Conservation (phyloP, 352 stramenopile species). For the Globisporangium nunn region DNA sequence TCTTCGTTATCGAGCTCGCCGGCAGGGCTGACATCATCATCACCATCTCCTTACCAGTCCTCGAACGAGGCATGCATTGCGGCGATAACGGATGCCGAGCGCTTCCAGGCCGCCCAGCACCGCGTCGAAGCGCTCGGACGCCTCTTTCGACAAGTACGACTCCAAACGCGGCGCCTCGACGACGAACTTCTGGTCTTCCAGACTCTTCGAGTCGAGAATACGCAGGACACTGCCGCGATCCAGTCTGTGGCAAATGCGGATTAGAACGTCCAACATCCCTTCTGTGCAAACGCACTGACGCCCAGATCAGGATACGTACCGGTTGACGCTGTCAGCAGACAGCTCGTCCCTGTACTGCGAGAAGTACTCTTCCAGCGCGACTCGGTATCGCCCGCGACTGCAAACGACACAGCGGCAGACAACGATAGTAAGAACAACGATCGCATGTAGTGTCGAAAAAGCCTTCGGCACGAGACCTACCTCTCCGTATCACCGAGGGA, state of each 20-base stretch:
- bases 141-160: conserved; percentile 56
- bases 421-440: background rate
- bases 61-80: conserved; percentile 72
- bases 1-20: background rate
- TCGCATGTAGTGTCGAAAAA: too few relatives aligned
- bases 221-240: conserved; percentile 79
- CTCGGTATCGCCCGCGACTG: conserved; percentile 63
- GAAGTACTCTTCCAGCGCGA: conserved; percentile 61
- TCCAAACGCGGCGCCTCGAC: conserved; percentile 54
- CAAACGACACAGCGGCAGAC: background rate
- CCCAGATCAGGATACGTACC: conserved; percentile 19
- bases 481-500: conserved; percentile 78
- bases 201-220: conserved; percentile 83
- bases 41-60: conserved; percentile 43
- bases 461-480: conserved; percentile 13
- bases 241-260: conserved; percentile 25
- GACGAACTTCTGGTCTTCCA: conserved; percentile 59
- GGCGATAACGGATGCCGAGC: conserved; percentile 48
- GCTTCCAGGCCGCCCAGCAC: conserved; percentile 54
- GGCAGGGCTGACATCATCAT: background rate
- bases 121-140: conserved; percentile 60
- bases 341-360: conserved; percentile 50
- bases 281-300: background rate
- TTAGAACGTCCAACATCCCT: background rate
- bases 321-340: conserved; percentile 65